Evolutionary conservation across 192 early-diverging fungal species (phyloP), one percentile per base, ranked within the genome.

Genomic region (Physocladia obscura): DNA sequence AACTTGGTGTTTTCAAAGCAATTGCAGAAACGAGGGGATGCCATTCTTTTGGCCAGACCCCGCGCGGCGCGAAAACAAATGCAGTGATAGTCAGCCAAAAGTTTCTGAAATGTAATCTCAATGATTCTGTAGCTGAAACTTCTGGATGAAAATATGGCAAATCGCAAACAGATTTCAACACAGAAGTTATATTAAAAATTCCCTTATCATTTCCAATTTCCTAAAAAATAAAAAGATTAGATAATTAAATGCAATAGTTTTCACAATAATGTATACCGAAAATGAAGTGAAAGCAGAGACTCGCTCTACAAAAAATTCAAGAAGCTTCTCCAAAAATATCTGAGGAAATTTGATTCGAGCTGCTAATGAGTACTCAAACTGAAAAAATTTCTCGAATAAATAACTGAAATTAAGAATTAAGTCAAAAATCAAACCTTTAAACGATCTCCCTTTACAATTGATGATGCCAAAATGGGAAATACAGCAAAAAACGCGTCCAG

Each of bases 1-100:
- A 81, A 0, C 90, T 80, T 0, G 97, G 95, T 2, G 95, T 91
- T 49, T 91, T 93, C 58, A 83, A 80, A 8, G 97, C 94, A 74
- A 98, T 88, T 3, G 81, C 38, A 0, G 81, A 48, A 71, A 95
- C 81, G 1, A 89, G 79, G 2, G 76, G 74, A 63, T 85, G 76
- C 89, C 93, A 96, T 24, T 91, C 90, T 19, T 81, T 71, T 27
- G 89, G 84, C 85, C 93, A 95, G 13, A 82, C 75, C 0, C 88
- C 83, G 34, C 92, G 86, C 8, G 87, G 82, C 34, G 89, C 79
- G 56, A 93, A 89, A 1, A 94, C 89, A 73, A 86, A 89, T 13
- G 91, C 74, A 2, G 93, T 89, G 57, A 90, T 82, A 56, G 92
- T 89, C 67, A 98, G 88, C 97, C 97, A 99, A 37, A 93, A 84